phyloP scores from a whole-genome alignment of 306 rosid species.

The Lathyrus tuberosus region DNA sequence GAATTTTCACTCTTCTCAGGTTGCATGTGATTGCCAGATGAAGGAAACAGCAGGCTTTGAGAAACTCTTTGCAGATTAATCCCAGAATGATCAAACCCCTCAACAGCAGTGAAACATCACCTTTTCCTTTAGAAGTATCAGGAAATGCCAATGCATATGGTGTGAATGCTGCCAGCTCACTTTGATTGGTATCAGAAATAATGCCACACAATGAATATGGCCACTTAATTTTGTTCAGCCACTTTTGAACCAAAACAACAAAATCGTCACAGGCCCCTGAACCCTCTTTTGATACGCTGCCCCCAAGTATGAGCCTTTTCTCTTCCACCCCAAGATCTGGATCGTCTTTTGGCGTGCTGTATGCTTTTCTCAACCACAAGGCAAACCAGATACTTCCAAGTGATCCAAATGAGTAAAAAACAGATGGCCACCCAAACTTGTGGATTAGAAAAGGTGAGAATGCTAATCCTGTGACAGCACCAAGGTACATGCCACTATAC shows the following conservation, averaged over 20 bases:
- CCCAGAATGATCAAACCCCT: slow-evolving; percentile 44
- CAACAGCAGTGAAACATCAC: slow-evolving; percentile 37
- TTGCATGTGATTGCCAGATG: slow-evolving; percentile 27
- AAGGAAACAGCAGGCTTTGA: slow-evolving; percentile 34
- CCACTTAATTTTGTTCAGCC: too few relatives aligned
- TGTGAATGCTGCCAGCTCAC: too few relatives aligned
- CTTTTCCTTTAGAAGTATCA: slow-evolving; percentile 38
- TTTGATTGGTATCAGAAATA: too few relatives aligned
- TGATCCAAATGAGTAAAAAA: slow-evolving; percentile 93
- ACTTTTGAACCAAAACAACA: too few relatives aligned
- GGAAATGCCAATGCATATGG: too few relatives aligned
- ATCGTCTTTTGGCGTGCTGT: slow-evolving; percentile 90
- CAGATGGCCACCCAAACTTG: slow-evolving; percentile 93
- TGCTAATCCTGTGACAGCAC: slow-evolving; percentile 92
- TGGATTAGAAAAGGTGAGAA: slow-evolving; percentile 75
- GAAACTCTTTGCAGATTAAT: slow-evolving; percentile 48
- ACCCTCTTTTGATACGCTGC: slow-evolving; percentile 71
- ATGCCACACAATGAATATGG: too few relatives aligned
- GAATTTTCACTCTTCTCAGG: slow-evolving; percentile 38
- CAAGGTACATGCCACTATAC: slow-evolving; percentile 98
- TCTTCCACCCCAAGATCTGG: slow-evolving; percentile 69
- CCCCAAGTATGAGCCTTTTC: slow-evolving; percentile 69
- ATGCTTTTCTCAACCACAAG: slow-evolving; percentile 79
- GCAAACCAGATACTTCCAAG: slow-evolving; percentile 97
- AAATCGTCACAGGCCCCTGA: too few relatives aligned